Conservation (phyloP, 2,329 filamentous ascomycete genomes). For the Fonsecaea monophora region DNA sequence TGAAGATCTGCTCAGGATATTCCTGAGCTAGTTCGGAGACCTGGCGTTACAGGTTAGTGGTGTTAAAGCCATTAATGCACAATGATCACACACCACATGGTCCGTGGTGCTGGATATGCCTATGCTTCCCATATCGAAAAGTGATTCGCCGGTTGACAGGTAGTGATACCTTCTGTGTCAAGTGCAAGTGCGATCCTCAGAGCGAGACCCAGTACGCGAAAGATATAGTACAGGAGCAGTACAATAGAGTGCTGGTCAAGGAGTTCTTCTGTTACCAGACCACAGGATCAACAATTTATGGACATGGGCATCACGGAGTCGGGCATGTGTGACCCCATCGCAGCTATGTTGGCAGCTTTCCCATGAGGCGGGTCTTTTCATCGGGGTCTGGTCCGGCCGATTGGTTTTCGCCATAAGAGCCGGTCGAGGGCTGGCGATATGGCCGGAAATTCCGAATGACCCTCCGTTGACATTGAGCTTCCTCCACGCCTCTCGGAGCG, state of each 20-base stretch:
- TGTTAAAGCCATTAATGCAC: neutral
- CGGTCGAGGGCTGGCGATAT: neutral
- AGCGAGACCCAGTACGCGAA: neutral
- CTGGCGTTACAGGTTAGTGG: neutral
- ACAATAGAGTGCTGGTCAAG: neutral
- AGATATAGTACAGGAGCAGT: neutral
- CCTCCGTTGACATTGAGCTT: neutral
- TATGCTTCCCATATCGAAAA: slow-evolving; percentile 4
- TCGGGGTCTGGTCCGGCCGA: neutral
- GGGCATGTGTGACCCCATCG: neutral
- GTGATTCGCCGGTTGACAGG: slow-evolving; percentile 5
- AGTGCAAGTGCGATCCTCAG: neutral
- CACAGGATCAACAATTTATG: neutral
- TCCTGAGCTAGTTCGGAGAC: slow-evolving; percentile 4
- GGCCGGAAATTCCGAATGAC: neutral
- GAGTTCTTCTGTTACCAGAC: neutral
- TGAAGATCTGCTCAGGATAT: slow-evolving; percentile 15
- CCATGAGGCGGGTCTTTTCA: neutral
- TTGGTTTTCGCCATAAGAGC: neutral
- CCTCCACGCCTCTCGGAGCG: neutral
- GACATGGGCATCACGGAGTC: neutral
- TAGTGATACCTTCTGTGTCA: neutral
- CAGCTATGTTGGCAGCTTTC: neutral
- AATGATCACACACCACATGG: neutral
- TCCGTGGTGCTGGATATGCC: neutral